Conservation (phyloP, 768 basidiomycete species). For the Mycena rosella region DNA sequence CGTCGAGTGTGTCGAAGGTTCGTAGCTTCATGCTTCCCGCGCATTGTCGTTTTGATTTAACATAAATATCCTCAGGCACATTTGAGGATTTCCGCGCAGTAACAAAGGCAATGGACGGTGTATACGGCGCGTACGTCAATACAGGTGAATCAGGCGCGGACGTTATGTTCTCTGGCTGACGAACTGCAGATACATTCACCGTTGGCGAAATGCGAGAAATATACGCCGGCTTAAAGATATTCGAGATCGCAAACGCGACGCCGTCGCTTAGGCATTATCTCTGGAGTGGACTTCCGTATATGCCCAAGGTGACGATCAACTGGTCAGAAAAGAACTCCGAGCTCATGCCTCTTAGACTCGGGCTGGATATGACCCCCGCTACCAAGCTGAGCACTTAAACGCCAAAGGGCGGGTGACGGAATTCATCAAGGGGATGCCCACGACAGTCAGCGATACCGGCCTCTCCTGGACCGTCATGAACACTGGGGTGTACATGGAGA, state of each 20-base stretch:
- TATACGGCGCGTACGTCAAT: conserved; percentile 58
- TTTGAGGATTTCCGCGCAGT: conserved; percentile 50
- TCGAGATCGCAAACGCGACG: conserved; percentile 53
- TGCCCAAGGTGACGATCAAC: conserved; percentile 49
- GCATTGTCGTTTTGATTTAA: not conserved
- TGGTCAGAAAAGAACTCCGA: not conserved
- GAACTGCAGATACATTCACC: conserved; percentile 46
- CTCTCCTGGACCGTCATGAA: conserved; percentile 54
- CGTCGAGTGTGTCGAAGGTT: conserved; percentile 55
- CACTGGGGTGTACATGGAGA: conserved; percentile 57
- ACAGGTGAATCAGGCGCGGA: conserved; percentile 33
- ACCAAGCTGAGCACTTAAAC: conserved; percentile 55
- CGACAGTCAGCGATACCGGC: conserved; percentile 44
- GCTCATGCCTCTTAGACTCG: conserved; percentile 27
- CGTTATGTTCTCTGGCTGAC: not conserved
- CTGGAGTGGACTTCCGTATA: conserved; percentile 60
- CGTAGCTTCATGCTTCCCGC: not conserved
- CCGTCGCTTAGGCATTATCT: conserved; percentile 53
- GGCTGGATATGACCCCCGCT: conserved; percentile 44
- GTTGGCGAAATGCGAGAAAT: conserved; percentile 57
- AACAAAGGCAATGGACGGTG: conserved; percentile 48
- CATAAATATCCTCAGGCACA: conserved; percentile 18
- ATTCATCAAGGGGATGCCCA: conserved; percentile 52
- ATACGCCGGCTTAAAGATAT: conserved; percentile 54
- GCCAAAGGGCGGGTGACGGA: conserved; percentile 57